Conservation (phyloP, 129 eudicot genomes). For the Glebionis coronaria region DNA sequence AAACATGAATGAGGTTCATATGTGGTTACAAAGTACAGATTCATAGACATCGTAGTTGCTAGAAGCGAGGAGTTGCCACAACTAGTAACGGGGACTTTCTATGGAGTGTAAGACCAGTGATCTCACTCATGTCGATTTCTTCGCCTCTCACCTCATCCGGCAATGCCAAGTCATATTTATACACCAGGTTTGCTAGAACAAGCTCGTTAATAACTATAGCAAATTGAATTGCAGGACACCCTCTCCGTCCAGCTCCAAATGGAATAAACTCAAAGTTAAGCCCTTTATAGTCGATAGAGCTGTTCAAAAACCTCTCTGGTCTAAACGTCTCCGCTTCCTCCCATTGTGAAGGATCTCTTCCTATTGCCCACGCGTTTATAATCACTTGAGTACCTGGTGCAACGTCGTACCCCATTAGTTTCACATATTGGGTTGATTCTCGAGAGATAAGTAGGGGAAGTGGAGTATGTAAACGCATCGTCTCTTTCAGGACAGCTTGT, state of each 20-base stretch:
- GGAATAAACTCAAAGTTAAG: conserved; percentile 9
- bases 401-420: conserved; percentile 16
- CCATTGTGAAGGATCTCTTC: conserved; percentile 17
- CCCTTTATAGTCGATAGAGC: conserved; percentile 14
- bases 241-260: conserved; percentile 18
- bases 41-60: background rate
- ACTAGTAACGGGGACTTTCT: conserved; percentile 12
- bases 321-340: conserved; percentile 11
- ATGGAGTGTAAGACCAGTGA: conserved; percentile 3
- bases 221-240: conserved; percentile 14
- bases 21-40: background rate
- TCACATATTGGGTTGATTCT: conserved; percentile 29
- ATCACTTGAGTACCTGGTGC: conserved; percentile 15
- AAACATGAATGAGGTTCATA: too few relatives aligned
- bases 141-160: background rate
- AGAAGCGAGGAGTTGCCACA: background rate
- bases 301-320: conserved; percentile 20
- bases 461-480: conserved; percentile 40
- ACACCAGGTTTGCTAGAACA: conserved; percentile 6
- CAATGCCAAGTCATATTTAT: conserved; percentile 7
- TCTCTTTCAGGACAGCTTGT: conserved; percentile 53
- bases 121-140: conserved; percentile 13
- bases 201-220: conserved; percentile 11
- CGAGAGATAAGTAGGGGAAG: conserved; percentile 40
- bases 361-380: conserved; percentile 9